These are phyloP conservation scores for Candida verbasci DNA, from an alignment of 805 yeast species.

Conservation along the genomic window DNA sequence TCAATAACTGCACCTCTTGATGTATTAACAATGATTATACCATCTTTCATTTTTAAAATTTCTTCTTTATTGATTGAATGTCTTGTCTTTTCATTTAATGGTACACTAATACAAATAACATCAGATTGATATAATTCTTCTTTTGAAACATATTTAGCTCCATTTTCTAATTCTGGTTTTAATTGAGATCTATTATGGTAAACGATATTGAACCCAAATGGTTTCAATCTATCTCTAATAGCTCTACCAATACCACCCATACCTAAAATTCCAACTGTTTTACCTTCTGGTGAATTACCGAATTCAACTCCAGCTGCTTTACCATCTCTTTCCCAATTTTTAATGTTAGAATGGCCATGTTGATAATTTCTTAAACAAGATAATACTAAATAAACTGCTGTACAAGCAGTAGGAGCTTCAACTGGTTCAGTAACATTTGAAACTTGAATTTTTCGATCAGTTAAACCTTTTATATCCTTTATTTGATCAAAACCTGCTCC, in stretches of 20 bases:
- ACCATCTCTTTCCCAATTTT: slow-evolving; percentile 58
- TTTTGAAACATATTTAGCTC: slow-evolving; percentile 64
- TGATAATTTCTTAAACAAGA: slow-evolving; percentile 69
- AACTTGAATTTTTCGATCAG: slow-evolving; percentile 53
- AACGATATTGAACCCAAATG: slow-evolving; percentile 70
- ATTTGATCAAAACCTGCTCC: slow-evolving; percentile 81
- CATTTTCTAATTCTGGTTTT: slow-evolving; percentile 58
- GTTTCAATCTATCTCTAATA: slow-evolving; percentile 63
- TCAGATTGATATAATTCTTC: slow-evolving; percentile 72
- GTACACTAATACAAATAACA: slow-evolving; percentile 70
- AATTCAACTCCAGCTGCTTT: slow-evolving; percentile 49
- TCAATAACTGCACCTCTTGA: slow-evolving; percentile 86
- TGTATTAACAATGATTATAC: slow-evolving; percentile 74
- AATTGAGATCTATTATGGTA: slow-evolving; percentile 69
- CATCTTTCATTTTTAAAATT: slow-evolving; percentile 69
- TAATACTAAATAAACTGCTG: slow-evolving; percentile 58
- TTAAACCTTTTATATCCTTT: slow-evolving; percentile 47
- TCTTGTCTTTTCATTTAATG: slow-evolving; percentile 66
- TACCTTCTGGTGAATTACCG: slow-evolving; percentile 75
- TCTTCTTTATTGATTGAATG: slow-evolving; percentile 63
- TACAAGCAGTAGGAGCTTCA: slow-evolving; percentile 67
- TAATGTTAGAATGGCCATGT: slow-evolving; percentile 48
- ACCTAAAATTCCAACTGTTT: slow-evolving; percentile 75
- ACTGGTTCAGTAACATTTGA: slow-evolving; percentile 65
- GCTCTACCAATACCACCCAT: slow-evolving; percentile 90